phyloP scores from a whole-genome alignment of 73 alveolate genomes.

The Paramecium caudatum region DNA sequence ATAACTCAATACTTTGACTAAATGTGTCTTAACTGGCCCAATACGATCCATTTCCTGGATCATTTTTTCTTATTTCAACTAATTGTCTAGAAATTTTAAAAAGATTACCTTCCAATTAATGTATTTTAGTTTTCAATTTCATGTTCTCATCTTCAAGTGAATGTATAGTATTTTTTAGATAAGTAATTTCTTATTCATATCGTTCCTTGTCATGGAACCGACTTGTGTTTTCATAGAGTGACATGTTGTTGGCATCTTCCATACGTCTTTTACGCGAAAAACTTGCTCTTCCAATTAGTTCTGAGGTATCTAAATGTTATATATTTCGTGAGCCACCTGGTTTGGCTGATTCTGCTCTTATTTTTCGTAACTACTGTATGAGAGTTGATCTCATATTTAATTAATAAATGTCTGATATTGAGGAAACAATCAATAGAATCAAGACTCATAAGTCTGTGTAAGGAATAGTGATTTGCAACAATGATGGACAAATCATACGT shows the following conservation, averaged over 20 bases:
- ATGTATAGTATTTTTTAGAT: slow-evolving; percentile 19
- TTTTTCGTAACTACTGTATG: neutral
- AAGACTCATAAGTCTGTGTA: slow-evolving; percentile 81
- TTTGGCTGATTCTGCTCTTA: neutral
- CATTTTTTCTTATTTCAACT: slow-evolving; percentile 6
- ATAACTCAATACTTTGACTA: neutral
- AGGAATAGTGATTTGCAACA: slow-evolving; percentile 80
- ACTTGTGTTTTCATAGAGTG: neutral
- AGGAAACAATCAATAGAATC: slow-evolving; percentile 82
- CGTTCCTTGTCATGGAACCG: slow-evolving; percentile 39
- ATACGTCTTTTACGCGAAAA: neutral
- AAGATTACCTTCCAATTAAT: slow-evolving; percentile 21
- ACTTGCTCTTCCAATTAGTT: neutral
- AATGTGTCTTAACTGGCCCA: slow-evolving; percentile 9
- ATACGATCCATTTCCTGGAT: slow-evolving; percentile 19
- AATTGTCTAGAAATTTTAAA: neutral
- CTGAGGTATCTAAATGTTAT: neutral
- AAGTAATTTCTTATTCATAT: neutral
- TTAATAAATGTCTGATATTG: slow-evolving; percentile 78
- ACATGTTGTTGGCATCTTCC: neutral
- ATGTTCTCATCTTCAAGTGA: slow-evolving; percentile 14
- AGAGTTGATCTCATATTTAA: slow-evolving; percentile 41
- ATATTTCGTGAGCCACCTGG: neutral
- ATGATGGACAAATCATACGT: slow-evolving; percentile 76
- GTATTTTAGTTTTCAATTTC: slow-evolving; percentile 37